Evolutionary conservation across 495 filamentous ascomycete genomes (phyloP).

Genomic region (Annulohypoxylon maeteangense): DNA sequence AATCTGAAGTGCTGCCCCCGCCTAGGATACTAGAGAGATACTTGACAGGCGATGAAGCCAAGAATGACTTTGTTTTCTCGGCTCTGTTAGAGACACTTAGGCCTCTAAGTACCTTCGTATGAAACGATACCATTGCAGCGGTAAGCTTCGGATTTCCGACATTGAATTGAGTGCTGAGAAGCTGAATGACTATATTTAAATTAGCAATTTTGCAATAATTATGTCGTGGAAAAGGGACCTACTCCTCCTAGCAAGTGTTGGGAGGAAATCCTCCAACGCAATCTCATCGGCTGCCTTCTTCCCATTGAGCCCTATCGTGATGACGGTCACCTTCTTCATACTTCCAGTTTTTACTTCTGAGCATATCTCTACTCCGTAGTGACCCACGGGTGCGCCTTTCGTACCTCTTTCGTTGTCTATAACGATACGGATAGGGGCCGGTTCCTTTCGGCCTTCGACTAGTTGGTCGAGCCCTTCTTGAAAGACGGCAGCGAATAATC

Average conservation of each 20-base stretch:
- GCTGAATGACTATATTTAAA: constrained; percentile 63
- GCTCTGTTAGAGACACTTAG: constrained; percentile 71
- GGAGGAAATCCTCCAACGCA: constrained; percentile 71
- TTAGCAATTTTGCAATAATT: constrained; percentile 24
- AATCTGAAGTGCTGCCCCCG: constrained; percentile 53
- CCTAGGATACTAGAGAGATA: constrained; percentile 84
- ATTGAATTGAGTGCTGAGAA: constrained; percentile 75
- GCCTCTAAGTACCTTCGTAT: constrained; percentile 78
- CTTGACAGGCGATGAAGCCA: constrained; percentile 88
- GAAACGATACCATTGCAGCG: constrained; percentile 69
- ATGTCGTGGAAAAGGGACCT: constrained; percentile 45
- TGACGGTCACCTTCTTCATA: constrained; percentile 61
- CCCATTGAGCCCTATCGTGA: constrained; percentile 70
- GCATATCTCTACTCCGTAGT: constrained; percentile 74
- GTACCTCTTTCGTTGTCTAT: constrained; percentile 69
- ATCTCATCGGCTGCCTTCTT: constrained; percentile 73
- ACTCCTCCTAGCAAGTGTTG: constrained; percentile 75
- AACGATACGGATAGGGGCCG: constrained; percentile 68
- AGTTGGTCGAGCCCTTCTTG: constrained; percentile 70
- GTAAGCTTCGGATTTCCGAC: constrained; percentile 74
- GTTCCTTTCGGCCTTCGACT: constrained; percentile 65
- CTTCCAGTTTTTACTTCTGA: constrained; percentile 61
- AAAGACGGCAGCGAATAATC: constrained; percentile 78
- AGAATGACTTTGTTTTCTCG: constrained; percentile 70
- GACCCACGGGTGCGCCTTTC: constrained; percentile 68